phyloP scores from a whole-genome alignment of 768 basidiomycete genomes.

The Melanogaster broomeanus region DNA sequence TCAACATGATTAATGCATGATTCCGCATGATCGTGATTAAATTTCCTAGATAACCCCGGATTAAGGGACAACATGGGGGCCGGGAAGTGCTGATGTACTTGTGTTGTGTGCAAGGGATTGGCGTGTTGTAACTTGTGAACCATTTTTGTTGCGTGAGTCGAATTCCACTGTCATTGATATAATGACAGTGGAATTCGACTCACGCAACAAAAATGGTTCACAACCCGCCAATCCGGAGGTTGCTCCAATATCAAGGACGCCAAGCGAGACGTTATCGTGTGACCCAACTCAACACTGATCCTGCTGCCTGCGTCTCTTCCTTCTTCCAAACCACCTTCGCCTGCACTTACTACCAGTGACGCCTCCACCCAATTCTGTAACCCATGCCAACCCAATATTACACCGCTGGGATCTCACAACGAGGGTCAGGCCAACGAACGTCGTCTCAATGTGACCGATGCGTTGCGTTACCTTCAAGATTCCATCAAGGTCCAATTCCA shows the following conservation, averaged over 20 bases:
- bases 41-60: neutral
- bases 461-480: constrained; percentile 62
- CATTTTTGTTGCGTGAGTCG: no score
- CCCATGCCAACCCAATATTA: constrained; percentile 6
- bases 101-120: no score
- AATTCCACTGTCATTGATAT: no score
- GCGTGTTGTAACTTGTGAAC: no score
- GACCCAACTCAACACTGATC: constrained; percentile 10
- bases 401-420: constrained; percentile 19
- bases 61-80: no score
- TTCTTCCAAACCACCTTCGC: constrained; percentile 9
- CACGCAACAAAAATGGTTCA: no score
- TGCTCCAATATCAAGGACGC: no score
- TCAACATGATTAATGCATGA: no score
- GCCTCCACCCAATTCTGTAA: constrained; percentile 8
- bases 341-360: constrained; percentile 13
- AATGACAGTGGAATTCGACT: no score
- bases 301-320: constrained; percentile 1
- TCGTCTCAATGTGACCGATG: constrained; percentile 62
- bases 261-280: constrained; percentile 29
- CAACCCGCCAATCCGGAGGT: no score
- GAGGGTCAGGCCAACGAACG: constrained; percentile 37
- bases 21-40: no score
- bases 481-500: constrained; percentile 63
- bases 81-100: neutral